phyloP scores from a whole-genome alignment of 176 grass and related monocot species.

The Saccharum officinarum region DNA sequence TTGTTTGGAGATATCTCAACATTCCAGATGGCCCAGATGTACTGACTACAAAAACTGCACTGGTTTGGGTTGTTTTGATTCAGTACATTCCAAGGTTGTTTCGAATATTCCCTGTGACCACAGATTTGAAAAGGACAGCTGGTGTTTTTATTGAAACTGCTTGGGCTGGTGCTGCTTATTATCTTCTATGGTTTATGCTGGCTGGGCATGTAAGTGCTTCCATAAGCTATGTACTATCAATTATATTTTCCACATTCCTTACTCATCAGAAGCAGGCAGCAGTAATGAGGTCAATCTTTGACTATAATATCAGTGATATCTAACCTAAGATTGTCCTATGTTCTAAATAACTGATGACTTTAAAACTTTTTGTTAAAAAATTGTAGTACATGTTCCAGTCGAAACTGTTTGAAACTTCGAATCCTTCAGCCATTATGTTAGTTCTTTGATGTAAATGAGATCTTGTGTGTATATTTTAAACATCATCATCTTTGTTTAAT shows the following conservation, averaged over 20 bases:
- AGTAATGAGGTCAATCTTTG: background rate
- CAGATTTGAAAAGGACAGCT: constrained; percentile 82
- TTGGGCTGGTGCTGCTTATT: constrained; percentile 96
- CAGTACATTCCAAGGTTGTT: constrained; percentile 83
- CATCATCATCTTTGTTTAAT: background rate
- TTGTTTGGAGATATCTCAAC: constrained; percentile 81
- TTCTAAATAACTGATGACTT: background rate
- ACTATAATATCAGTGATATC: background rate
- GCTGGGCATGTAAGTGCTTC: constrained; percentile 78
- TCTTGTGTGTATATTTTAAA: background rate
- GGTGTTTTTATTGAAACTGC: constrained; percentile 95
- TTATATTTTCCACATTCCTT: background rate
- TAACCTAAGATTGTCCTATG: background rate
- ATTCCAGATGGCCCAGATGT: constrained; percentile 62
- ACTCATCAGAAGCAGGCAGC: background rate
- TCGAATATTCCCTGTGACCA: constrained; percentile 72
- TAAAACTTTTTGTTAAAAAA: background rate
- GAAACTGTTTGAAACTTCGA: background rate
- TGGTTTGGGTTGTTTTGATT: constrained; percentile 77
- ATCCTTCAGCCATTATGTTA: background rate
- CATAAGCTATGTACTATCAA: constrained; percentile 3
- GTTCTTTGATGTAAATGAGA: background rate
- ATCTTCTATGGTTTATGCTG: constrained; percentile 96
- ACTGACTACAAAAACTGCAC: constrained; percentile 57
- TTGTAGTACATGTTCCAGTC: background rate